Evolutionary conservation across 148 eudicot genomes (phyloP).

Genomic region (Bassia scoparia): DNA sequence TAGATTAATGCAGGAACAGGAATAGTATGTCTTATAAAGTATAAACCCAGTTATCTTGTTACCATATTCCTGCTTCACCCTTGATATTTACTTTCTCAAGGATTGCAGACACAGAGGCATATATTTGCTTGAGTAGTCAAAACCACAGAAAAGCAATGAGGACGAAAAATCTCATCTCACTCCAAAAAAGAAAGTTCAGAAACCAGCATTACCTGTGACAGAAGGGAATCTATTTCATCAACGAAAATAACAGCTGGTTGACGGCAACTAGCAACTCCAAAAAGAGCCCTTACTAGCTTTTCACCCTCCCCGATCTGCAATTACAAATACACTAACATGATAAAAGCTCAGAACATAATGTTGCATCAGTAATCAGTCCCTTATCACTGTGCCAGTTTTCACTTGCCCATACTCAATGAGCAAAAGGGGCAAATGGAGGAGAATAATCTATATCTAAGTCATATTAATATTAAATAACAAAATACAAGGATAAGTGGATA

Average conservation of each 20-base stretch:
- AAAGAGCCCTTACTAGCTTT: conserved; percentile 97
- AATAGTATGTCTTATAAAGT: not conserved
- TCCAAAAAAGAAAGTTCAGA: conserved; percentile 9
- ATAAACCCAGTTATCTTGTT: not conserved
- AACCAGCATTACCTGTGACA: conserved; percentile 69
- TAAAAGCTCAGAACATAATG: conserved; percentile 5
- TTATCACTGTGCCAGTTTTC: not conserved
- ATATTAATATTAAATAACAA: not conserved
- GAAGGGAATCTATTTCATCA: conserved; percentile 98
- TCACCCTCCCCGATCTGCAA: conserved; percentile 97
- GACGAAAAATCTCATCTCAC: not conserved
- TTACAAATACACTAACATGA: conserved; percentile 9
- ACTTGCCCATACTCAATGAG: not conserved
- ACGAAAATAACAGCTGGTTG: conserved; percentile 99
- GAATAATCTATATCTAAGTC: not conserved
- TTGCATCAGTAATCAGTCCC: not conserved
- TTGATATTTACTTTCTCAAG: not conserved
- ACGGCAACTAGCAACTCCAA: conserved; percentile 98
- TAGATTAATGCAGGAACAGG: conserved; percentile 5
- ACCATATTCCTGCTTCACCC: not conserved
- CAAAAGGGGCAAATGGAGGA: not conserved
- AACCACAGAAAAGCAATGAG: conserved; percentile 3
- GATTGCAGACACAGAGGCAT: not conserved
- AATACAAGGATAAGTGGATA: conserved; percentile 1
- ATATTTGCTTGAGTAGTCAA: not conserved